Conservation (phyloP, 2,329 filamentous ascomycete genomes). For the Penicillium vulpinum region DNA sequence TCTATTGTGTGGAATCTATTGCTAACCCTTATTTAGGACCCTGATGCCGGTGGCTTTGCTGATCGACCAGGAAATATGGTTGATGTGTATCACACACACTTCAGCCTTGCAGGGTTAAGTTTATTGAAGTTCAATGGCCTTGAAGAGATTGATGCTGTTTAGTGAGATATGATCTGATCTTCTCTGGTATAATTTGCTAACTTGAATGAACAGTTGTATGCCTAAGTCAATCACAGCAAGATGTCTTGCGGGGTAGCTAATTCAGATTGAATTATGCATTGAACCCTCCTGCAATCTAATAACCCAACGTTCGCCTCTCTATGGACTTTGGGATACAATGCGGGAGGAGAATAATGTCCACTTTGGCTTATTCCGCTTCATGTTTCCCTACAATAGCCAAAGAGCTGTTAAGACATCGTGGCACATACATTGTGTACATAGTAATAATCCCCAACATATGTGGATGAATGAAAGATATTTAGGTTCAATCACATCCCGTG, state of each 20-base stretch:
- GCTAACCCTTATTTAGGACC: constrained; percentile 55
- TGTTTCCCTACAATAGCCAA: constrained; percentile 38
- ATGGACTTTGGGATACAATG: constrained; percentile 69
- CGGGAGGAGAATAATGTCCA: constrained; percentile 59
- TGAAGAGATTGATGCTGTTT: constrained; percentile 80
- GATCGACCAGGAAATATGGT: constrained; percentile 93
- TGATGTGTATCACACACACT: constrained; percentile 93
- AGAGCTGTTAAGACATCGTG: constrained; percentile 44
- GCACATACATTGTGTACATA: constrained; percentile 30
- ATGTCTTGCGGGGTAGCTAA: constrained; percentile 52
- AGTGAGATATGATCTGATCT: constrained; percentile 54
- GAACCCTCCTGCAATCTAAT: constrained; percentile 68
- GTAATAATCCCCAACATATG: neutral
- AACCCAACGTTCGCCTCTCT: constrained; percentile 53
- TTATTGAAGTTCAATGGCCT: constrained; percentile 76
- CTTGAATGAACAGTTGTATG: constrained; percentile 58
- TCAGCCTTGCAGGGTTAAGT: constrained; percentile 84
- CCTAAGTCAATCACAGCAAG: constrained; percentile 66
- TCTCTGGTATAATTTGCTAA: constrained; percentile 17
- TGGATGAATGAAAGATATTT: neutral
- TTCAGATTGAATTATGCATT: constrained; percentile 11
- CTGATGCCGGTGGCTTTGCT: constrained; percentile 78
- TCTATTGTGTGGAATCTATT: neutral
- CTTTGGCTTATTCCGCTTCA: constrained; percentile 45
- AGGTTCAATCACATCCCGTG: neutral